A percentile compares a stretch with the other conserved stretches of the same genome.
These are phyloP conservation scores for Quercus variabilis DNA, from an alignment of 306 rosid species.

Conservation along the genomic window DNA sequence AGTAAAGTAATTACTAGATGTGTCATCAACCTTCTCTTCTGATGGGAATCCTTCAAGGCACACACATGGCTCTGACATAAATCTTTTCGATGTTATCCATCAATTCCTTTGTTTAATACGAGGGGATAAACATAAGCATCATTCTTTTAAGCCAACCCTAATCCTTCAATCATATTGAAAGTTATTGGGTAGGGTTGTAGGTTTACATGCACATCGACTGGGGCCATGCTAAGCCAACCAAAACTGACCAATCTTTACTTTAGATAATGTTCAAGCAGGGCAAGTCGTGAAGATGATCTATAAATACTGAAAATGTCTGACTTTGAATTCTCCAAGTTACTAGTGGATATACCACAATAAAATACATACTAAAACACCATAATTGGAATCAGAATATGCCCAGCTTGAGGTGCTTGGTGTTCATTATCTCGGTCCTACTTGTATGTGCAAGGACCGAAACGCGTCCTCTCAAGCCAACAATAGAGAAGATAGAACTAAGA, in stretches of 20 bases:
- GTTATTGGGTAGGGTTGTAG: too few relatives aligned
- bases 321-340: not conserved
- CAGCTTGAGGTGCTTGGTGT: not conserved
- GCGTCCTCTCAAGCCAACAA: conserved; percentile 32
- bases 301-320: not conserved
- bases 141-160: not conserved
- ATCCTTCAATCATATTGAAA: too few relatives aligned
- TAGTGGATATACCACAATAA: not conserved
- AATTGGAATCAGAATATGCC: not conserved
- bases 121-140: not conserved
- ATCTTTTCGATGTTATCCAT: not conserved
- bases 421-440: conserved; percentile 22
- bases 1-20: not conserved
- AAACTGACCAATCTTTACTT: too few relatives aligned
- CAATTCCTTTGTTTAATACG: not conserved
- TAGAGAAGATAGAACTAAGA: conserved; percentile 12
- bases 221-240: too few relatives aligned
- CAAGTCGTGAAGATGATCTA: not conserved
- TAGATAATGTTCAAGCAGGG: too few relatives aligned
- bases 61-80: not conserved
- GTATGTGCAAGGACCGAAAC: conserved; percentile 29
- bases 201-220: too few relatives aligned
- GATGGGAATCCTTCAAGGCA: not conserved
- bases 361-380: not conserved
- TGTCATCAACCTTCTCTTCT: not conserved